These are phyloP conservation scores for Ophiostoma sp. DNA, from an alignment of 2,329 filamentous ascomycete genomes.

Conservation along the genomic window DNA sequence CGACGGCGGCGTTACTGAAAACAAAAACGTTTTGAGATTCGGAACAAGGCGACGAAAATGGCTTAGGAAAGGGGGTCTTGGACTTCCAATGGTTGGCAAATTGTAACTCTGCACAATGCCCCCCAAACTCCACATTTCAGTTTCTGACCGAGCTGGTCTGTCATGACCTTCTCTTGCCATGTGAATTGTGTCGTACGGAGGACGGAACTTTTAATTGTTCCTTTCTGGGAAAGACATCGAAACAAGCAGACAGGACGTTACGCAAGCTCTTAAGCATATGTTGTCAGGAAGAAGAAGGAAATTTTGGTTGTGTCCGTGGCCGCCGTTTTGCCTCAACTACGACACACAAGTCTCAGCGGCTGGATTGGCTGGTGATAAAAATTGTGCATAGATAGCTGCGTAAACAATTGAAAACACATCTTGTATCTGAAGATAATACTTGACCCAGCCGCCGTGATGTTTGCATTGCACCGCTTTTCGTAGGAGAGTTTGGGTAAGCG, in stretches of 20 bases:
- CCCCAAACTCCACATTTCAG: not conserved
- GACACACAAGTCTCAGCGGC: not conserved
- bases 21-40: not conserved
- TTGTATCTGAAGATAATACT: not conserved
- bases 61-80: not conserved
- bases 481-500: not conserved
- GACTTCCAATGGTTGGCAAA: not conserved
- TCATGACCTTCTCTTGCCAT: not conserved
- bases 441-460: not conserved
- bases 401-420: not conserved
- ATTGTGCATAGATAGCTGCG: not conserved
- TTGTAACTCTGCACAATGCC: not conserved
- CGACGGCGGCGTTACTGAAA: not conserved
- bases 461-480: not conserved
- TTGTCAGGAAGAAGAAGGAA: not conserved
- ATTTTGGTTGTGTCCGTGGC: not conserved
- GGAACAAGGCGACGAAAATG: slow-evolving; percentile 1
- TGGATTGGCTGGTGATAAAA: not conserved
- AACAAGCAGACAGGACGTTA: not conserved
- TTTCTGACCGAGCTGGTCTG: not conserved
- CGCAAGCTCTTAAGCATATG: not conserved
- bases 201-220: not conserved
- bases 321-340: slow-evolving; percentile 10
- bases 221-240: not conserved
- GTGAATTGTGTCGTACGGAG: not conserved